Evolutionary conservation across 129 eudicot species (phyloP), one percentile per base, ranked within the genome.

Genomic region (Cynara cardunculus): DNA sequence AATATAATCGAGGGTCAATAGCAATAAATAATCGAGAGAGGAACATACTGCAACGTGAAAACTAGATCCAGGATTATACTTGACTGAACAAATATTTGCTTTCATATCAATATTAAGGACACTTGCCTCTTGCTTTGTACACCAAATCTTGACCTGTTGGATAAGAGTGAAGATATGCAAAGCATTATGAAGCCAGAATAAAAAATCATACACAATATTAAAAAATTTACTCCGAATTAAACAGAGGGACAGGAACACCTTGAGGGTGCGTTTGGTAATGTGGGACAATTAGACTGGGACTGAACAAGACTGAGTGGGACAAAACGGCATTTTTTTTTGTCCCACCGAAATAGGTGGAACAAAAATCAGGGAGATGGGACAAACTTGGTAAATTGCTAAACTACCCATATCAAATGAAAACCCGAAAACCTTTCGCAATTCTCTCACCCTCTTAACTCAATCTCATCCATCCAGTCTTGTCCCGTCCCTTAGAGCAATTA

Each of bases 21-120:
- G 5, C 65, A 56, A 56, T 18, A 56, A 18, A 21, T 18, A 69
- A 25, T 76, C 34, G 9, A 16, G 28, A 46, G 9, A 21, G 27
- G 73, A 79, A 85, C 92, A 81, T 87, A 95, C 97, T 34, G 94
- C 99, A 35, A 95, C 88, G 73, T 92, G 90, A 46, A 81, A 44
- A 84, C 99, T 89, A 77, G 97, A 96, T 85, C 97, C 98, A 22
- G 99, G 99, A 83, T 92, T 92, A 80, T 87, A 96, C 85, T 96
- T 96, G 61, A 96, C 99, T 8, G 91, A 92, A 82, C 99, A 96
- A 56, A 92, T 92, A 85, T 95, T 95, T 81, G 99, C 99, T 76
- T 90, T 95, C 99, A 95, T 95, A 89, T 92, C 94, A 30, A 95
- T 92, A 77, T 85, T 95, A 35, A 95, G 92, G 81, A 90, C 97